Conservation (phyloP, 2,329 filamentous ascomycete genomes). For the Helicocarpus griseus region DNA sequence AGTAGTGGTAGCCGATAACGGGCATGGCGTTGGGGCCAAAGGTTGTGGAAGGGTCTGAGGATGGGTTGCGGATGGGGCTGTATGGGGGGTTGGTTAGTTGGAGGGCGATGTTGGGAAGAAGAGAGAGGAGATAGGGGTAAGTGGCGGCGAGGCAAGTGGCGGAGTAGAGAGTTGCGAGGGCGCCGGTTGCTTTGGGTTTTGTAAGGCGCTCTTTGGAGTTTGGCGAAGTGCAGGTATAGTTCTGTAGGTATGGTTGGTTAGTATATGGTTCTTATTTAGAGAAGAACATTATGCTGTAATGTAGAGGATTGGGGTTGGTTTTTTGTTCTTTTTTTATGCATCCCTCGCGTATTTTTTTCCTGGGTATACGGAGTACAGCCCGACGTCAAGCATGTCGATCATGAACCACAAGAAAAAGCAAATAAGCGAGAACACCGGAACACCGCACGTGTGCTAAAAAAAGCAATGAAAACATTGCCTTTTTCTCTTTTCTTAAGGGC, state of each 20-base stretch:
- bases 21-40: conserved; percentile 47
- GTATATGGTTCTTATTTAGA: background rate
- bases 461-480: background rate
- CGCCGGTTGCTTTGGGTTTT: conserved; percentile 61
- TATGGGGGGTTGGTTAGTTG: conserved; percentile 23
- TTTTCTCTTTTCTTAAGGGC: too few relatives aligned
- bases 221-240: conserved; percentile 72
- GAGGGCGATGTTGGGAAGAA: conserved; percentile 59
- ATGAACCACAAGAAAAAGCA: background rate
- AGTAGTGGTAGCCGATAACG: conserved; percentile 73
- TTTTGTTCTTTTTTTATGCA: background rate
- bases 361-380: too few relatives aligned
- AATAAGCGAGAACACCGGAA: background rate
- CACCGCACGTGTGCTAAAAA: background rate
- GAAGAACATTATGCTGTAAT: too few relatives aligned
- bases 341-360: background rate
- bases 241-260: conserved; percentile 39
- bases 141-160: conserved; percentile 66
- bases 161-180: conserved; percentile 78
- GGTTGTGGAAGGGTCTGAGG: conserved; percentile 26
- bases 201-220: too few relatives aligned
- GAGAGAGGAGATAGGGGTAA: conserved; percentile 55
- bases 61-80: conserved; percentile 42
- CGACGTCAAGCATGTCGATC: too few relatives aligned
- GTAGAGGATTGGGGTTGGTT: conserved; percentile 21